Percentiles rank a stretch among this genome's conserved stretches.
Evolutionary conservation across 352 stramenopile genomes (phyloP).

Genomic region (Globisporangium uncinulatum): DNA sequence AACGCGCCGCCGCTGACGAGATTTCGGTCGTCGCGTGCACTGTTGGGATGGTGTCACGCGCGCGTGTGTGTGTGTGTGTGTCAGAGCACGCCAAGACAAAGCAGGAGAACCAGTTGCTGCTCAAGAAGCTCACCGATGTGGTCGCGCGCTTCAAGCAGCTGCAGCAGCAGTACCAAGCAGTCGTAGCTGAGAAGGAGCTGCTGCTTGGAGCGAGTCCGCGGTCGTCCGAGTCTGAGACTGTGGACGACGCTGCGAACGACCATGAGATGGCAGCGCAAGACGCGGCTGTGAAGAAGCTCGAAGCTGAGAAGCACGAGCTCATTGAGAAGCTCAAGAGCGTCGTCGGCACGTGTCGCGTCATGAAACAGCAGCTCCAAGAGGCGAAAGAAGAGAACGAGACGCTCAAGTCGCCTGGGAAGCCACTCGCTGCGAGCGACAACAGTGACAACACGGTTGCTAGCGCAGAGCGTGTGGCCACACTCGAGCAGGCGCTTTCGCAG

Average conservation of each 20-base stretch:
- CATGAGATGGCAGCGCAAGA: slow-evolving; percentile 18
- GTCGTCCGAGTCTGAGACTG: too few relatives aligned
- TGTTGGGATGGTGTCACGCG: neutral
- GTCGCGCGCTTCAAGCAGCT: slow-evolving; percentile 45
- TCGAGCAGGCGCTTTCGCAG: slow-evolving; percentile 30
- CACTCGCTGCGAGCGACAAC: neutral
- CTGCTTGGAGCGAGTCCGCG: neutral
- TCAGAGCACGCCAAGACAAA: slow-evolving; percentile 32
- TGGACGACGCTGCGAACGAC: neutral
- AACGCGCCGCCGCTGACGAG: neutral
- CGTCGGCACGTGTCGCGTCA: slow-evolving; percentile 54
- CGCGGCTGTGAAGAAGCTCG: slow-evolving; percentile 36
- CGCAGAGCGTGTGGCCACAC: slow-evolving; percentile 16
- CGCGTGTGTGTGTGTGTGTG: neutral
- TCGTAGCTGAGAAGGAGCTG: slow-evolving; percentile 24
- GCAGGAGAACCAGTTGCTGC: slow-evolving; percentile 49
- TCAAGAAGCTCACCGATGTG: slow-evolving; percentile 52
- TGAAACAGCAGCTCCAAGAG: slow-evolving; percentile 71
- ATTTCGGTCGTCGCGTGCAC: neutral
- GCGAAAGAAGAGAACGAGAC: slow-evolving; percentile 51
- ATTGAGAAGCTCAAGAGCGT: slow-evolving; percentile 75
- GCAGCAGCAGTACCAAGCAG: slow-evolving; percentile 40
- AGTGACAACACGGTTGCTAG: slow-evolving; percentile 12
- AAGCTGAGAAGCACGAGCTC: slow-evolving; percentile 64
- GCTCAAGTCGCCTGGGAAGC: slow-evolving; percentile 30